Conservation (phyloP, 2,329 filamentous ascomycete genomes). For the Rutstroemia sp. region DNA sequence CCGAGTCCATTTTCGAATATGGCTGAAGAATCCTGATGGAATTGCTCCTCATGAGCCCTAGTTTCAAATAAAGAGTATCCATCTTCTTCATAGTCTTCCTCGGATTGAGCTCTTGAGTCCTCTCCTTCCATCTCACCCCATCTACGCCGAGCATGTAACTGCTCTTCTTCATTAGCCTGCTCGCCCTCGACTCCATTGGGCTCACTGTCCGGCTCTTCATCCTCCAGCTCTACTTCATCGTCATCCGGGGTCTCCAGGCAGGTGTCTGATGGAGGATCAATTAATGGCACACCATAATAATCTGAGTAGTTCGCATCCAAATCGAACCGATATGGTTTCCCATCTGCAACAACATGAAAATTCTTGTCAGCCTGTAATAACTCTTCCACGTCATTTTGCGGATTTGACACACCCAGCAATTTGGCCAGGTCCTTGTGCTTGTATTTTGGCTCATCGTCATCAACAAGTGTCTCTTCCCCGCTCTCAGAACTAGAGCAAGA, state of each 20-base stretch:
- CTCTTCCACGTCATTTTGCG: background rate
- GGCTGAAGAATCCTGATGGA: too few species aligned
- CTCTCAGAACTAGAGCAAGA: background rate
- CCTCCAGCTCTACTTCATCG: background rate
- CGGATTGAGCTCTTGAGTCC: too few species aligned
- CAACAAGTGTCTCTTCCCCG: background rate
- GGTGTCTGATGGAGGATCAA: background rate
- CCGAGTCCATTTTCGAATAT: too few species aligned
- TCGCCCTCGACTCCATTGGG: background rate
- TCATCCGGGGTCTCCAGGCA: background rate
- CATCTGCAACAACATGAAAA: conserved; percentile 6
- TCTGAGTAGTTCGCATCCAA: conserved; percentile 2
- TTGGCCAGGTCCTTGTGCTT: background rate
- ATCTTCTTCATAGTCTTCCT: too few species aligned
- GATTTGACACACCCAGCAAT: background rate
- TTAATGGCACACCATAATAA: conserved; percentile 3
- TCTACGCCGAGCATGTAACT: too few species aligned
- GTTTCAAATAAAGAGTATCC: too few species aligned
- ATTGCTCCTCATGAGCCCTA: too few species aligned
- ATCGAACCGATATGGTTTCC: conserved; percentile 4
- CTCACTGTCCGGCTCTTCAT: background rate
- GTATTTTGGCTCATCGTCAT: background rate
- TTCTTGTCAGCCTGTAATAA: background rate
- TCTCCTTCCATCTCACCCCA: too few species aligned
- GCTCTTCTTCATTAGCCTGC: background rate